Percentiles rank a stretch among this genome's conserved stretches.
Conservation (phyloP, 2,329 filamentous ascomycete species). For the Monosporascus sp. region DNA sequence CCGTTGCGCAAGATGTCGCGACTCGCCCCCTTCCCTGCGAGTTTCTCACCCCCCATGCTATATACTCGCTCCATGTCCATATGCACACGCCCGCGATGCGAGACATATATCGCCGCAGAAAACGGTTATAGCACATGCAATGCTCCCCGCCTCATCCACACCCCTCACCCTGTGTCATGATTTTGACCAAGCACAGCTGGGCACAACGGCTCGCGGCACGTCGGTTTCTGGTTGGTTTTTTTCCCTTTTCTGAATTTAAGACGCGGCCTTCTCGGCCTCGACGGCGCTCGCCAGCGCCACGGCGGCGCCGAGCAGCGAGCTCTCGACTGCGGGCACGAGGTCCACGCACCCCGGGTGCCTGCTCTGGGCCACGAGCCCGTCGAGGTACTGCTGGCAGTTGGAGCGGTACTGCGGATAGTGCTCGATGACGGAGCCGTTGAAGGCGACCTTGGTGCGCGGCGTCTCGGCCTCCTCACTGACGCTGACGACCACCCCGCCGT, state of each 20-base stretch:
- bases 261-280: constrained; percentile 5
- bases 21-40: no score
- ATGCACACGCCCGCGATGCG: no score
- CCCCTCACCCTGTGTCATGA: no score
- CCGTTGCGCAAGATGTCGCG: no score
- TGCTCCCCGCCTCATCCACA: no score
- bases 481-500: constrained; percentile 19
- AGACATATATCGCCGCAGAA: no score
- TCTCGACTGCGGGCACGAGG: constrained; percentile 67
- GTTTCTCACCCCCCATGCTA: no score
- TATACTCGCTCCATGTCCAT: no score
- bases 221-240: no score
- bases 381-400: constrained; percentile 58
- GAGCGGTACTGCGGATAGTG: constrained; percentile 66
- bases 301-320: constrained; percentile 69
- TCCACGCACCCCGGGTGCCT: constrained; percentile 42
- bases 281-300: constrained; percentile 56
- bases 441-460: constrained; percentile 59
- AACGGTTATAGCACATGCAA: no score
- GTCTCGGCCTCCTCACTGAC: constrained; percentile 41
- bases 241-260: no score
- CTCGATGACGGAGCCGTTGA: constrained; percentile 76
- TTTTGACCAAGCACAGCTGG: no score
- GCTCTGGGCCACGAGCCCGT: constrained; percentile 48
- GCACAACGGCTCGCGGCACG: not conserved